Evolutionary conservation across 345 rosid genomes (phyloP).

Genomic region (Limnanthes douglasii): DNA sequence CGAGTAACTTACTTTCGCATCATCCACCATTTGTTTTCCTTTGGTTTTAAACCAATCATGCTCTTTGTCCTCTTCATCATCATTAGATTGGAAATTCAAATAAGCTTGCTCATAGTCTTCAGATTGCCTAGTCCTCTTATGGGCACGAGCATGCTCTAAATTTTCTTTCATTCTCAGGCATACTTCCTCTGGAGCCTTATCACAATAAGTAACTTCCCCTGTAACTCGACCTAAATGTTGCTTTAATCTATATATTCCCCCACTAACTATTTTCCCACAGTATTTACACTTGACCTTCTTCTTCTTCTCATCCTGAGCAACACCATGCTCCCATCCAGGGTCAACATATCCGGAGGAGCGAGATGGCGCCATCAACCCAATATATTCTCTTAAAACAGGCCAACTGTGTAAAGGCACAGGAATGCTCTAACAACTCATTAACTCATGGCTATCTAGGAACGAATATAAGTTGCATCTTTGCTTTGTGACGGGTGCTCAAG

Average conservation of each 20-base stretch:
- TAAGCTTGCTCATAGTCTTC: conserved; percentile 28
- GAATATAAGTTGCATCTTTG: too few relatives aligned
- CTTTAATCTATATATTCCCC: conserved; percentile 62
- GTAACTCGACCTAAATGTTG: conserved; percentile 68
- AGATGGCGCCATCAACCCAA: conserved; percentile 61
- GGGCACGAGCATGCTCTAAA: conserved; percentile 53
- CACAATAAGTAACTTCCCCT: conserved; percentile 70
- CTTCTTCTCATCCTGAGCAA: conserved; percentile 64
- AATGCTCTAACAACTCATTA: not conserved
- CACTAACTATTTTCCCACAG: conserved; percentile 76
- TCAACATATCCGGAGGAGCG: conserved; percentile 43
- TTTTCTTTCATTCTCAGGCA: conserved; percentile 45
- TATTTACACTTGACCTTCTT: conserved; percentile 78
- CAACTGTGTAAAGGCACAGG: not conserved
- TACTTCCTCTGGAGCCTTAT: conserved; percentile 58
- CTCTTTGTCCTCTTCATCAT: conserved; percentile 17
- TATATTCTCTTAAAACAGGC: too few relatives aligned
- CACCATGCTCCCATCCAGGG: conserved; percentile 84
- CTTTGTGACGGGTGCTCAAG: too few relatives aligned
- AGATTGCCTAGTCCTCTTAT: conserved; percentile 30
- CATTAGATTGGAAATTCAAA: conserved; percentile 20
- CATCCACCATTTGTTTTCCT: conserved; percentile 30
- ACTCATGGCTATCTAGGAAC: not conserved
- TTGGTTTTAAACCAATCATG: conserved; percentile 24
- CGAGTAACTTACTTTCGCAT: conserved; percentile 25